Evolutionary conservation across 345 rosid genomes (phyloP), one percentile per base, ranked within the genome.

Genomic region (Durio zibethinus): DNA sequence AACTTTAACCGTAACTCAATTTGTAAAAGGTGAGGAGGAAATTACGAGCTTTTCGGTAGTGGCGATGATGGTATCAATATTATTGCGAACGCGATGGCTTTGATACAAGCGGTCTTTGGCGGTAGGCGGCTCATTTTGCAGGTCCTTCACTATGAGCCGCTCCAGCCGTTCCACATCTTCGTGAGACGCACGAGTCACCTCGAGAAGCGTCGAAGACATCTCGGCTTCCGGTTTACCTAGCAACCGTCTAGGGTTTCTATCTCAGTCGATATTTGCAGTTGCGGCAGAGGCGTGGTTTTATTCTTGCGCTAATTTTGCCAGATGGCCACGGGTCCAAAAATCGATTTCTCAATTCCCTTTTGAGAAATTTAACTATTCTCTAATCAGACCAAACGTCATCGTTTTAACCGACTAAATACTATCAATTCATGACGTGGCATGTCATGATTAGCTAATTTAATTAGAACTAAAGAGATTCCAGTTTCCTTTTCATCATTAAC

Each of bases 101-200:
- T 97, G 99, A 4, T 80, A 85, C 81, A 94, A 85, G 64, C 97
- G 88, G 74, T 92, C 99, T 84, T 82, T 94, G 85, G 73, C 80
- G 40, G 84, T 62, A 20, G 91, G 66, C 5, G 97, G 96, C 83
- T 89, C 96, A 9, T 82, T 90, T 81, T 92, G 99, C 52, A 97
- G 90, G 84, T 97, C 98, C 88, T 91, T 88, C 66, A 94, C 97
- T 68, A 97, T 74, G 23, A 94, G 86, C 54, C 98, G 92, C 82
- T 97, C 98, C 21, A 92, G 38, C 54, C 94, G 86, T 82, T 97
- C 99, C 59, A 94, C 84, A 76, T 97, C 98, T 85, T 97, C 98
- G 57, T 97, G 99, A 35, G 90, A 83, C 15, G 93, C 88, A 36
- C 40, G 40, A 38, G 40, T 38, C 40, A 38, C 9, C 40, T 38